Percentiles rank a stretch among this genome's conserved stretches.
These are phyloP conservation scores for Zygnema cylindricum DNA, from an alignment of 139 green algal genomes.

Conservation along the genomic window DNA sequence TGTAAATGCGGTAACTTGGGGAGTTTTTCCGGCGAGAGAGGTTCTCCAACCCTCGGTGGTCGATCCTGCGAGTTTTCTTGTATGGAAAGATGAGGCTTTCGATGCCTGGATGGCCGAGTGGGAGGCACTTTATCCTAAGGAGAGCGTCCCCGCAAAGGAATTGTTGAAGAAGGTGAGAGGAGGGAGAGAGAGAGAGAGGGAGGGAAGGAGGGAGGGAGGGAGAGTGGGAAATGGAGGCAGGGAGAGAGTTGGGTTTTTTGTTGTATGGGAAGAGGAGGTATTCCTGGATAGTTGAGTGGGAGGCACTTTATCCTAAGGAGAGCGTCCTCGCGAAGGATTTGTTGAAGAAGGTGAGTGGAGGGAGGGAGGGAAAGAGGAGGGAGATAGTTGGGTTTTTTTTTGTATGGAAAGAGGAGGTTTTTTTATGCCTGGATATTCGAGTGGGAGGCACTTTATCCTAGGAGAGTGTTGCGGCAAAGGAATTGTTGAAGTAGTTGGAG, in stretches of 20 bases:
- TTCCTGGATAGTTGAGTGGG: not conserved
- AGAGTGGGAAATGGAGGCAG: not conserved
- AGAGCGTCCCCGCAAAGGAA: conserved; percentile 63
- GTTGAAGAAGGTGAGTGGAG: not conserved
- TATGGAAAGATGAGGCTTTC: conserved; percentile 90
- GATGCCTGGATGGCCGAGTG: conserved; percentile 79
- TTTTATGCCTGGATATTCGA: not conserved
- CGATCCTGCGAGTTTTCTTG: conserved; percentile 73
- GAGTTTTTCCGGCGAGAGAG: conserved; percentile 85
- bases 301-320: too few relatives aligned
- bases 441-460: too few relatives aligned
- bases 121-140: conserved; percentile 75
- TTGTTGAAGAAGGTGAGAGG: conserved; percentile 66
- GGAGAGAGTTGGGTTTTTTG: not conserved
- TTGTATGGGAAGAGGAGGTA: conserved; percentile 14
- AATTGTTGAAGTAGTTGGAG: not conserved
- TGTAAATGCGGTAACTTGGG: conserved; percentile 81
- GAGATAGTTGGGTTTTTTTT: not conserved
- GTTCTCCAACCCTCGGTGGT: conserved; percentile 85
- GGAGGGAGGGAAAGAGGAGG: conserved; percentile 7
- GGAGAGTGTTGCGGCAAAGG: too few relatives aligned
- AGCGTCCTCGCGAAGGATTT: too few relatives aligned
- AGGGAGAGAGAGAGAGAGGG: not conserved
- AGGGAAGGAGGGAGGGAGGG: not conserved
- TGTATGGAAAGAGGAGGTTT: conserved; percentile 12